These are phyloP conservation scores for Penicillium sp. DNA, from an alignment of 2,329 filamentous ascomycete species.

Conservation along the genomic window DNA sequence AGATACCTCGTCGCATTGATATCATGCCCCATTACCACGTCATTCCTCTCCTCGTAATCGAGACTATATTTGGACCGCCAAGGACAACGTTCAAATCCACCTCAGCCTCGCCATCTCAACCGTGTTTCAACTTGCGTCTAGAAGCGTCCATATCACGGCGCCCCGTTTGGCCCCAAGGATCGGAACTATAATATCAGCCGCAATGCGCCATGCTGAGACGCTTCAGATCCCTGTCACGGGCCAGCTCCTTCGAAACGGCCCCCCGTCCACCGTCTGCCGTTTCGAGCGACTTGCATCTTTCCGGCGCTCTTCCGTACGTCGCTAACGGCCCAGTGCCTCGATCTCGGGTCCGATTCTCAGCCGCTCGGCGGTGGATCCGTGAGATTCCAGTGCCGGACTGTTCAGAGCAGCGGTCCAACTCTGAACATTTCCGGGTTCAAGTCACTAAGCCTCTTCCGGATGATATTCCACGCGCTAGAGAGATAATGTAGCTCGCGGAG, in stretches of 20 bases:
- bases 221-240: not conserved
- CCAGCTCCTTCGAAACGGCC: not conserved
- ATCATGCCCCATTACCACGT: slow-evolving; percentile 1
- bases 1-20: slow-evolving; percentile 19
- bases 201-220: slow-evolving; percentile 6
- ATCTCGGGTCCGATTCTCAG: not conserved
- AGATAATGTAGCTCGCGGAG: not conserved
- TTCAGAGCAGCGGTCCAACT: too few species aligned
- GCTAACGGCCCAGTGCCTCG: not conserved
- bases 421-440: too few species aligned
- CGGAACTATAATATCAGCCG: slow-evolving; percentile 15
- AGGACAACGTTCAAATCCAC: not conserved
- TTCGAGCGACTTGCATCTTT: not conserved
- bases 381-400: too few species aligned
- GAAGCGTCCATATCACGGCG: slow-evolving; percentile 1
- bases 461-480: too few species aligned
- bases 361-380: not conserved
- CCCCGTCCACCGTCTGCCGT: not conserved
- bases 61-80: not conserved
- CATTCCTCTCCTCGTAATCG: not conserved
- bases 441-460: too few species aligned
- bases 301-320: not conserved
- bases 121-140: slow-evolving; percentile 5
- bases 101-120: not conserved
- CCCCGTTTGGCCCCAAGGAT: not conserved